These are phyloP conservation scores for Carex cristatella DNA, from an alignment of 176 grass and related monocot genomes.

Conservation along the genomic window DNA sequence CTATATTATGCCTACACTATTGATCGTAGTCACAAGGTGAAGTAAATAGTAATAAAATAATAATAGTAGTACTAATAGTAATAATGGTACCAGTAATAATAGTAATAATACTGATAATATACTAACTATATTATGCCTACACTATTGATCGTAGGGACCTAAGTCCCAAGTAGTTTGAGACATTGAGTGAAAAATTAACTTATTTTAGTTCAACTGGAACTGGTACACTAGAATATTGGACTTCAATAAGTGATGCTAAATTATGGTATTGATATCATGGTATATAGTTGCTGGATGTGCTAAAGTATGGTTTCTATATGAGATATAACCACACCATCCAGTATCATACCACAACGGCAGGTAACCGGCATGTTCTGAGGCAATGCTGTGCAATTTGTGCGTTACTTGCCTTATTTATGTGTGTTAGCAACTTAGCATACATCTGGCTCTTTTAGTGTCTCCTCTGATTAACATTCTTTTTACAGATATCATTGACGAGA, in stretches of 20 bases:
- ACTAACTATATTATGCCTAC: no score
- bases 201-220: not conserved
- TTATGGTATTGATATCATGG: not conserved
- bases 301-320: not conserved
- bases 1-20: no score
- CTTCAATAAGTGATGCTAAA: not conserved
- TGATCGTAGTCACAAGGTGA: no score
- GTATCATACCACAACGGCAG: not conserved
- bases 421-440: not conserved
- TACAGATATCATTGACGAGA: slow-evolving; percentile 7
- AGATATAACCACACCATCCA: not conserved
- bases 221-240: not conserved
- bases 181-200: not conserved
- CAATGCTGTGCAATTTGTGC: not conserved
- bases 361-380: not conserved
- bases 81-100: no score
- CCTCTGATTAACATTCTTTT: not conserved
- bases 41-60: no score
- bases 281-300: not conserved
- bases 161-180: not conserved
- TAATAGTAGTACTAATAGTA: no score
- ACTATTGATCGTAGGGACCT: no score
- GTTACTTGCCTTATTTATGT: not conserved
- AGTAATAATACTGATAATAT: no score
- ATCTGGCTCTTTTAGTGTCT: not conserved